Percentiles rank a stretch among this genome's conserved stretches.
These are phyloP conservation scores for Canavalia gladiata DNA, from an alignment of 306 rosid species.

Conservation along the genomic window DNA sequence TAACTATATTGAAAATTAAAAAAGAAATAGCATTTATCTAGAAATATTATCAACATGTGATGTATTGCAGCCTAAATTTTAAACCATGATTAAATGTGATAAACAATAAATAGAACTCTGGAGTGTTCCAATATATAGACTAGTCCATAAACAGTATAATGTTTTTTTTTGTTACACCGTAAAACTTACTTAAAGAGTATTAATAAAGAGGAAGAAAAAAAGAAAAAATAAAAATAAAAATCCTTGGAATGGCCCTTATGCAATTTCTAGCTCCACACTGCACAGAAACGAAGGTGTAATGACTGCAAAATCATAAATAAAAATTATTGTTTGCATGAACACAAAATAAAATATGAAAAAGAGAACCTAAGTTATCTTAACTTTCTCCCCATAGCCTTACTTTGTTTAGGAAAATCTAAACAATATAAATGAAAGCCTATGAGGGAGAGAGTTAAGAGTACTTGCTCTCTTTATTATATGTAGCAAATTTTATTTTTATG, in stretches of 20 bases:
- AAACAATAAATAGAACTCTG: neutral
- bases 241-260: neutral
- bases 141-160: neutral
- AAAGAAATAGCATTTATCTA: no score
- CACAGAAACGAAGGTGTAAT: neutral
- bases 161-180: no score
- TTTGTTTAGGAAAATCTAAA: neutral
- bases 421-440: neutral
- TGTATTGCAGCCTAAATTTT: no score
- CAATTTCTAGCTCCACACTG: neutral
- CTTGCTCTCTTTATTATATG: neutral
- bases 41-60: no score
- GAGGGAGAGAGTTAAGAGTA: constrained; percentile 28
- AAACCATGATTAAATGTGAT: no score
- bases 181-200: no score
- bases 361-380: neutral
- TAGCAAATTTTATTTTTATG: no score
- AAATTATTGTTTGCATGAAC: neutral
- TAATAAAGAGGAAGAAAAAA: neutral
- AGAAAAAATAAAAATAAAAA: neutral
- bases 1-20: no score
- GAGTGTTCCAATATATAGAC: neutral
- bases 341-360: neutral
- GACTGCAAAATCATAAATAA: neutral
- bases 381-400: constrained; percentile 1